phyloP scores from a whole-genome alignment of 1,284 basidiomycete genomes.

The Inonotus obliquus region DNA sequence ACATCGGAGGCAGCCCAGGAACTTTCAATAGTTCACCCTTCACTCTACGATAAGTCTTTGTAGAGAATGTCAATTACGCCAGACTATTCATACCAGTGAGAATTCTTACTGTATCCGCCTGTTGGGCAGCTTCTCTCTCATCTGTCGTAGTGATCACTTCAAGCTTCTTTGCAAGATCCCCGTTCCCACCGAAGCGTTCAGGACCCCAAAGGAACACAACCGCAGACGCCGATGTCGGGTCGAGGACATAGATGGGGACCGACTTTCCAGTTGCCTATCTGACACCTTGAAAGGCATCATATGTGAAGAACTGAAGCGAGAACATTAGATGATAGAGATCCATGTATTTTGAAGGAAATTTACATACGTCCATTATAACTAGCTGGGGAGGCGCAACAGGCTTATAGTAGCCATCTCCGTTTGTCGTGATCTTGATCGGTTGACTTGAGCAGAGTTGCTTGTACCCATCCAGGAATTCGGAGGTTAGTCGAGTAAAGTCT shows the following conservation, averaged over 20 bases:
- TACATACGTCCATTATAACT: constrained; percentile 10
- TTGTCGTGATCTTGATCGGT: not conserved
- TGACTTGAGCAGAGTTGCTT: not conserved
- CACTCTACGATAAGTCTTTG: not conserved
- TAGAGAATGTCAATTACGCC: not conserved
- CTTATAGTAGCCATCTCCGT: not conserved
- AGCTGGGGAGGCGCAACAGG: not conserved
- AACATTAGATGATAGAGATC: not conserved
- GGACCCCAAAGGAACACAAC: constrained; percentile 11
- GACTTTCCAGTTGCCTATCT: constrained; percentile 5
- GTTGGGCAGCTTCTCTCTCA: not conserved
- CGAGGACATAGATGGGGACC: constrained; percentile 13
- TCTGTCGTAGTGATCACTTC: not conserved
- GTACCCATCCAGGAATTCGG: not conserved
- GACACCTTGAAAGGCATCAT: constrained; percentile 3
- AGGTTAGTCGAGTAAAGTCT: not conserved
- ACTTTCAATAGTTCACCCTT: constrained; percentile 2
- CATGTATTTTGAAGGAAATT: not conserved
- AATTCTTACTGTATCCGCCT: not conserved
- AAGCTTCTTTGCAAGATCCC: constrained; percentile 7
- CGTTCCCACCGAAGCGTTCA: constrained; percentile 1
- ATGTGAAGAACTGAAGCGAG: not conserved
- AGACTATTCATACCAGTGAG: not conserved
- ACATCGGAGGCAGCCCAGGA: constrained; percentile 10
- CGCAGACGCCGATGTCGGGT: constrained; percentile 4